Conservation (phyloP, 257 asterid species). For the Ophiorrhiza pumila region DNA sequence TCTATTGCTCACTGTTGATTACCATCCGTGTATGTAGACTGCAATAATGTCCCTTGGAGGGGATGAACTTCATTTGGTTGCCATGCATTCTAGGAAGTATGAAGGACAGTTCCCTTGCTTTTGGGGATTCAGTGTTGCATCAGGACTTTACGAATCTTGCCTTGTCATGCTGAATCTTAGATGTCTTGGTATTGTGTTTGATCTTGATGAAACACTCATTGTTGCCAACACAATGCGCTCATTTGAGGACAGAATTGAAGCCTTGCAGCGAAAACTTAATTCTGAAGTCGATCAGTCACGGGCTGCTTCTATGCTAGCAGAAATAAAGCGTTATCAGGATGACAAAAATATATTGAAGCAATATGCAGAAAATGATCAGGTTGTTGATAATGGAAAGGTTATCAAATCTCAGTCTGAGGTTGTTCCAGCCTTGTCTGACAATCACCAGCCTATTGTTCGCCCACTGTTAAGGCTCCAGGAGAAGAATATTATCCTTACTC, state of each 20-base stretch:
- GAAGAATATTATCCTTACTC: conserved; percentile 86
- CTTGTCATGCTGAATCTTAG: conserved; percentile 89
- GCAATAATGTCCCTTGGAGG: conserved; percentile 74
- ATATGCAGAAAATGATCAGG: conserved; percentile 92
- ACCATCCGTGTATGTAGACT: conserved; percentile 44
- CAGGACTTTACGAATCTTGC: conserved; percentile 75
- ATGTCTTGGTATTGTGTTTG: conserved; percentile 96
- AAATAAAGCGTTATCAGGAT: conserved; percentile 86
- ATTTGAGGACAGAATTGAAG: conserved; percentile 89
- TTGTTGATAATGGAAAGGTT: conserved; percentile 77
- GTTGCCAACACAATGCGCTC: conserved; percentile 98
- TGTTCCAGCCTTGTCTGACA: conserved; percentile 75
- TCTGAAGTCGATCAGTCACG: conserved; percentile 85
- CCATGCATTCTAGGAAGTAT: conserved; percentile 76
- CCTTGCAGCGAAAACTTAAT: conserved; percentile 71
- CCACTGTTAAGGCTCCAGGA: conserved; percentile 87
- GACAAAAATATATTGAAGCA: conserved; percentile 85
- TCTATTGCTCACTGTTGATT: conserved; percentile 10
- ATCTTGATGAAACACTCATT: conserved; percentile 95
- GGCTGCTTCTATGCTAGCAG: conserved; percentile 67
- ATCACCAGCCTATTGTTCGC: conserved; percentile 80
- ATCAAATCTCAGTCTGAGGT: conserved; percentile 82
- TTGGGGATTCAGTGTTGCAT: conserved; percentile 80
- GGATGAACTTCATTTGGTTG: conserved; percentile 85
- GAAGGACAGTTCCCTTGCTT: conserved; percentile 69